These are phyloP conservation scores for Diaporthe velutina DNA, from an alignment of 2,329 filamentous ascomycete genomes.

Conservation along the genomic window DNA sequence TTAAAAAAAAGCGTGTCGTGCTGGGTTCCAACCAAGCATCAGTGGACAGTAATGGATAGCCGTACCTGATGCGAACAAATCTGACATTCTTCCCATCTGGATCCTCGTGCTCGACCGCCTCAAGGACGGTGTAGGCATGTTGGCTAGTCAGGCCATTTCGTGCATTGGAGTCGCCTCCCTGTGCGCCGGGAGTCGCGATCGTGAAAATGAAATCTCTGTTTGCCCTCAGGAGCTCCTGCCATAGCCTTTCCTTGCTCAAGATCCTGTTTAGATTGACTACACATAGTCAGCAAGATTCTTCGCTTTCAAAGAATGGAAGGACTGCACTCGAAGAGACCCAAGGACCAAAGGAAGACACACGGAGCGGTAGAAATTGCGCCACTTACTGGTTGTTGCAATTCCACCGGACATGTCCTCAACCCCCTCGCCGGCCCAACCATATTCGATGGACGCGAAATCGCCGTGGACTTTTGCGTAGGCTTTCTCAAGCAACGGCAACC, in stretches of 20 bases:
- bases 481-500: conserved; percentile 68
- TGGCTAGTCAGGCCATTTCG: conserved; percentile 44
- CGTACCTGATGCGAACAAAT: conserved; percentile 59
- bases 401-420: conserved; percentile 67
- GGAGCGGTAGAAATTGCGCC: neutral
- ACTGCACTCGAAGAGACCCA: neutral
- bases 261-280: conserved; percentile 66
- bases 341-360: neutral
- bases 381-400: conserved; percentile 60
- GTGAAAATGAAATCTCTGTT: conserved; percentile 76
- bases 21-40: neutral
- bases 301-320: neutral
- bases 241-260: conserved; percentile 77
- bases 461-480: conserved; percentile 74
- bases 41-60: neutral
- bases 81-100: conserved; percentile 55
- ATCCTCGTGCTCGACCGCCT: conserved; percentile 58
- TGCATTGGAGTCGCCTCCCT: neutral
- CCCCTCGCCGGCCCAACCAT: conserved; percentile 72
- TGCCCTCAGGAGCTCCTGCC: conserved; percentile 75
- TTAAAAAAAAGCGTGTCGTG: too few relatives aligned
- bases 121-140: conserved; percentile 66
- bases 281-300: neutral
- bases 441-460: conserved; percentile 76
- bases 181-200: conserved; percentile 43